These are phyloP conservation scores for Lipomyces japonicus DNA, from an alignment of 805 yeast genomes.

Conservation along the genomic window DNA sequence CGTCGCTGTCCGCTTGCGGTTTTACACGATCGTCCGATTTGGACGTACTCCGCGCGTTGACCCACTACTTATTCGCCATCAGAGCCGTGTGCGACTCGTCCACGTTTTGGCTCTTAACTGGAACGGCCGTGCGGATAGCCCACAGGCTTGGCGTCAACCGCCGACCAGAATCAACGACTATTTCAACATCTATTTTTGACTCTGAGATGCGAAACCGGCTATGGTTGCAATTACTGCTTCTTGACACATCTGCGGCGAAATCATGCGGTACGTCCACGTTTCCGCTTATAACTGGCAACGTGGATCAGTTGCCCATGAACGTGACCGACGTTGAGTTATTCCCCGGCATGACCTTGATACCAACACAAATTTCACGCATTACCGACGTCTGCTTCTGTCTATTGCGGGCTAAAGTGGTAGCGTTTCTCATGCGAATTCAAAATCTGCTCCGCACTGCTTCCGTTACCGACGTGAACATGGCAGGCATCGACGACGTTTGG, in stretches of 20 bases:
- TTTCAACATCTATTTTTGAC: neutral
- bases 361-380: neutral
- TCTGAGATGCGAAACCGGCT: neutral
- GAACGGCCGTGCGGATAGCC: neutral
- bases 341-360: neutral
- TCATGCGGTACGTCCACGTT: neutral
- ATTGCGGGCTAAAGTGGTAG: neutral
- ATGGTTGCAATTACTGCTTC: neutral
- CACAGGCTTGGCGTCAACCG: neutral
- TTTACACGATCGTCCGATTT: neutral
- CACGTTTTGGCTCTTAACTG: neutral
- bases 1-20: neutral
- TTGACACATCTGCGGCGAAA: neutral
- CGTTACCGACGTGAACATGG: neutral
- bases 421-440: neutral
- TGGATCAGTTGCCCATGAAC: neutral
- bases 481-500: neutral
- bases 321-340: neutral
- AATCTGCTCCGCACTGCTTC: neutral
- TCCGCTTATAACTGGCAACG: neutral
- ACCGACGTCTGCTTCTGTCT: neutral
- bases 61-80: neutral
- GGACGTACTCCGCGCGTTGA: neutral
- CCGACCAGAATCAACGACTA: no score
- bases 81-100: neutral